Base-by-base conservation (phyloP, 495 filamentous ascomycete species). In the Gamarada debralockiae region DNA sequence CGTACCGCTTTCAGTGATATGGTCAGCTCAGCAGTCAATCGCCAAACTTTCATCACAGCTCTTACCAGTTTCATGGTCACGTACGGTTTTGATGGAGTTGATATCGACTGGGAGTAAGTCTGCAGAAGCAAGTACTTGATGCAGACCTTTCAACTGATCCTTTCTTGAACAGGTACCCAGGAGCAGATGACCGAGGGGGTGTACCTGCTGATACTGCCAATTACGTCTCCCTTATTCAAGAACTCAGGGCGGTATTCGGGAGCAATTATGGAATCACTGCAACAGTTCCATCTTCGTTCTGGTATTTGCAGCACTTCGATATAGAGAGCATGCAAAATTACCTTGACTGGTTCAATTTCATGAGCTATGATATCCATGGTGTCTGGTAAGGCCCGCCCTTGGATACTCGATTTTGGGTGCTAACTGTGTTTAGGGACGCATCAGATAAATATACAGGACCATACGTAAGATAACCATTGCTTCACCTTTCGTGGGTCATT, bases 301-400 rank as follows among this genome's bases (percentile, higher is more conserved):
- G 76, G 76, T 82, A 82, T 55, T 54, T 82, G 0, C 65, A 68
- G 15, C 50, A 59, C 10, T 82, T 80, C 53, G 71, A 82, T 49
- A 17, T 82, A 25, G 43, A 56, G 0, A 44, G 24, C 0, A 54
- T 75, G 24, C 44, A 66, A 20, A 8, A 59, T 10, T 21, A 65
- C 21, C 62, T 73, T 3, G 75, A 81, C 55, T 82, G 68, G 65
- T 59, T 75, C 46, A 83, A 83, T 50, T 0, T 83, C 37, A 84
- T 84, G 79, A 62, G 61, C 3, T 82, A 81, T 51, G 74, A 79
- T 55, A 42, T 78, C 20, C 50, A 76, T 50, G 70, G 69, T 0
- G 50, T 46, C 9, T 71, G 71, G n/a, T n/a, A n/a, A n/a, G n/a
- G n/a, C n/a, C n/a, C n/a, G n/a, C n/a, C n/a, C n/a, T n/a, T n/a